Evolutionary conservation across 441 rosid species (phyloP).

Genomic region (Francoa sonchifolia): DNA sequence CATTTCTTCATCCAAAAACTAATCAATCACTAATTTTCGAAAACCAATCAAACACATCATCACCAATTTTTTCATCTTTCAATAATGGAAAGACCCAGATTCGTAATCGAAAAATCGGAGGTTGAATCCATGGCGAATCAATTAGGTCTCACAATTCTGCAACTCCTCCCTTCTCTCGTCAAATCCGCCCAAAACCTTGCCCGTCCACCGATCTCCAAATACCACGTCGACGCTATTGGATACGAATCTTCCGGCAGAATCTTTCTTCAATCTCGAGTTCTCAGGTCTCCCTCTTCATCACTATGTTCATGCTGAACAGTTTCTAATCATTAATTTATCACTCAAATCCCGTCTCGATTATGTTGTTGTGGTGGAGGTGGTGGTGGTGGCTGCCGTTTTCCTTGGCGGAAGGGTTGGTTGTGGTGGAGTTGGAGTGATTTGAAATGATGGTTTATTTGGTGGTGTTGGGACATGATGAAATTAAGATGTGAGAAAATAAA

Average conservation of each 20-base stretch:
- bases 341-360: too few species aligned
- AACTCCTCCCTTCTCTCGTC: constrained; percentile 62
- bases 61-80: too few species aligned
- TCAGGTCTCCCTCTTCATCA: constrained; percentile 69
- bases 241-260: constrained; percentile 83
- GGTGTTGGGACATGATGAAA: too few species aligned
- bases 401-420: too few species aligned
- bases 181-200: constrained; percentile 45
- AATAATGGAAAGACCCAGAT: constrained; percentile 45
- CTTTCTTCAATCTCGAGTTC: constrained; percentile 73
- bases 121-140: constrained; percentile 48
- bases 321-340: constrained; percentile 49
- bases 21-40: too few species aligned
- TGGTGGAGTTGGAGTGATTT: too few species aligned
- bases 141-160: constrained; percentile 34
- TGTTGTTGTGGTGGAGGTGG: too few species aligned
- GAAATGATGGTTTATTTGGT: too few species aligned
- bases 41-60: too few species aligned
- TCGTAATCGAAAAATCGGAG: constrained; percentile 57
- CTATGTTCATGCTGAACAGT: constrained; percentile 78
- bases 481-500: too few species aligned
- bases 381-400: too few species aligned
- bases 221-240: constrained; percentile 66
- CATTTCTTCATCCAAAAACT: too few species aligned
- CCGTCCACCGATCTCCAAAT: constrained; percentile 74